A percentile compares a stretch with the other conserved stretches of the same genome.
phyloP scores from a whole-genome alignment of 805 yeast genomes.

The Starmerella stigmatis region DNA sequence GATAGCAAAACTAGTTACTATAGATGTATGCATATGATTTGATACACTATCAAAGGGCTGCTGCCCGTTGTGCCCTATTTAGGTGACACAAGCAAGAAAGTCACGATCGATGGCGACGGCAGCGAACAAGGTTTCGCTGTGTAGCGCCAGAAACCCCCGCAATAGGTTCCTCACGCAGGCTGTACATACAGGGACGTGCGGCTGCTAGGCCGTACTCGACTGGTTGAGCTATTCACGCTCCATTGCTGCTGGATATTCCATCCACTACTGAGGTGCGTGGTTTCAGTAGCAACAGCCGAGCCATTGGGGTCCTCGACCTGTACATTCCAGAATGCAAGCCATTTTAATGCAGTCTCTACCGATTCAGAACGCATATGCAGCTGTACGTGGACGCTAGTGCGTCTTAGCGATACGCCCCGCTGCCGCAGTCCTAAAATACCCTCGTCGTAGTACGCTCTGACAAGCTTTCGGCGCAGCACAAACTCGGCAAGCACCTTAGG shows the following conservation, averaged over 20 bases:
- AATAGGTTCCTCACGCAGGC: not conserved
- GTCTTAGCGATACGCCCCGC: not conserved
- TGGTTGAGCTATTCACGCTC: not conserved
- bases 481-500: constrained; percentile 4
- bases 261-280: not conserved
- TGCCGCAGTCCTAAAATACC: constrained; percentile 7
- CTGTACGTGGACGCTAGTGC: constrained; percentile 2
- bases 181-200: constrained; percentile 3
- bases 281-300: not conserved
- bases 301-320: not conserved
- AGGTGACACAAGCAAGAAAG: too few relatives aligned
- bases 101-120: too few relatives aligned
- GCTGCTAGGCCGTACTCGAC: not conserved
- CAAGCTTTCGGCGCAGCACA: not conserved
- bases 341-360: constrained; percentile 6
- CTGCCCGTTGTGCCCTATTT: too few relatives aligned
- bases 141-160: too few relatives aligned
- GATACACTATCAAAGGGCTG: too few relatives aligned
- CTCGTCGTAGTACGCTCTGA: not conserved
- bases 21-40: too few relatives aligned
- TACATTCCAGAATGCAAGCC: constrained; percentile 10
- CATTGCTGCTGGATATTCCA: not conserved
- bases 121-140: too few relatives aligned
- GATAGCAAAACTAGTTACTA: too few relatives aligned
- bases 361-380: constrained; percentile 9